Conservation (phyloP, 2,329 filamentous ascomycete species). For the Arthrobotrys entomopaga region DNA sequence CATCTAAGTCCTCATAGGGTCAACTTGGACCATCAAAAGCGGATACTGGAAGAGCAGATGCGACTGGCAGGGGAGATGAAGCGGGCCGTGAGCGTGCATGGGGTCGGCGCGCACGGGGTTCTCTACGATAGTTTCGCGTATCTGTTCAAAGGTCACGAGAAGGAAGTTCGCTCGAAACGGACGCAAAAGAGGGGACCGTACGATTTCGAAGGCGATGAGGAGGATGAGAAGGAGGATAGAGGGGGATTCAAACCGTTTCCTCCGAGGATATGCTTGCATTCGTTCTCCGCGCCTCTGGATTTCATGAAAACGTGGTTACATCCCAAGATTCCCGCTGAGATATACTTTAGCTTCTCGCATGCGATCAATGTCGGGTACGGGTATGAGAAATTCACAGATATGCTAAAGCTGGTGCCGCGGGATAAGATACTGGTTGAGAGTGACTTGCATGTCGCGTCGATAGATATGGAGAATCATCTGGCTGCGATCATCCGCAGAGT, state of each 20-base stretch:
- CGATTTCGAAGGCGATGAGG: slow-evolving; percentile 49
- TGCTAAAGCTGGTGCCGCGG: slow-evolving; percentile 78
- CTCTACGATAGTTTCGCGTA: slow-evolving; percentile 73
- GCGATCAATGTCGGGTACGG: slow-evolving; percentile 76
- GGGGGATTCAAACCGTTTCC: slow-evolving; percentile 71
- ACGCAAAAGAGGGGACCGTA: slow-evolving; percentile 64
- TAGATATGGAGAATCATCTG: slow-evolving; percentile 79
- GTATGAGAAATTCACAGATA: slow-evolving; percentile 66
- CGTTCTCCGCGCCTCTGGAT: slow-evolving; percentile 82
- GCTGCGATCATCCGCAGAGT: slow-evolving; percentile 80
- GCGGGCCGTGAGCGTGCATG: slow-evolving; percentile 75
- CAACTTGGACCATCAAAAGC: slow-evolving; percentile 74
- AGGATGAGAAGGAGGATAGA: slow-evolving; percentile 62
- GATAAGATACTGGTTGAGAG: slow-evolving; percentile 86
- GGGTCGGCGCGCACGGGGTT: slow-evolving; percentile 79
- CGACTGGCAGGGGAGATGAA: slow-evolving; percentile 74
- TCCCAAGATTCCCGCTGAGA: slow-evolving; percentile 72
- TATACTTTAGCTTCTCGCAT: slow-evolving; percentile 89
- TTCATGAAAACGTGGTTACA: slow-evolving; percentile 81
- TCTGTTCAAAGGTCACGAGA: slow-evolving; percentile 77
- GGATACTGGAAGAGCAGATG: slow-evolving; percentile 75
- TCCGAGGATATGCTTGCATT: slow-evolving; percentile 90
- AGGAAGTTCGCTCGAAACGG: slow-evolving; percentile 69
- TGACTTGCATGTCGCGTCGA: slow-evolving; percentile 84
- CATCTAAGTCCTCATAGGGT: slow-evolving; percentile 75